Percentiles rank a stretch among this genome's conserved stretches.
These are phyloP conservation scores for Entonaema liquescens DNA, from an alignment of 495 filamentous ascomycete species.

Conservation along the genomic window DNA sequence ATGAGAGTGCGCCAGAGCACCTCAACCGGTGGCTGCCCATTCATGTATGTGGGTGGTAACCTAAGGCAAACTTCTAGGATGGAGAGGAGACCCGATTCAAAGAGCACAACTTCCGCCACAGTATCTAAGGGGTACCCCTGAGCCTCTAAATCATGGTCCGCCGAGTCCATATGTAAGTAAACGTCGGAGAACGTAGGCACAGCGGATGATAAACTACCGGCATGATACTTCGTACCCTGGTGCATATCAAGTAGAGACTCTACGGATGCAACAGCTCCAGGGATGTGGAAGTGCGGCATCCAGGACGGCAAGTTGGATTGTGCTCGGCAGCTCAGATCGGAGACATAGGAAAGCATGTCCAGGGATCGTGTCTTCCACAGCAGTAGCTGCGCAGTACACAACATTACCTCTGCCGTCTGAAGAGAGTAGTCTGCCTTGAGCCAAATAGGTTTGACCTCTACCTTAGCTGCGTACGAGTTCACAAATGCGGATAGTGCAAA, in stretches of 20 bases:
- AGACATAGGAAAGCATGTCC: conserved; percentile 27
- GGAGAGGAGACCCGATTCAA: conserved; percentile 17
- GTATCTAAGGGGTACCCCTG: conserved; percentile 17
- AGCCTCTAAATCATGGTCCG: conserved; percentile 3
- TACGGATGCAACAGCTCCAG: conserved; percentile 25
- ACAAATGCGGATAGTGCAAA: conserved; percentile 33
- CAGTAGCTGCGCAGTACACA: conserved; percentile 21
- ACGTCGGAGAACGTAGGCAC: conserved; percentile 13
- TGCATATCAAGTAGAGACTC: conserved; percentile 26
- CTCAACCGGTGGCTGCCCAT: conserved; percentile 24
- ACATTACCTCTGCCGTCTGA: conserved; percentile 17
- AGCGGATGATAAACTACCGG: conserved; percentile 10
- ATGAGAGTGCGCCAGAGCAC: conserved; percentile 35
- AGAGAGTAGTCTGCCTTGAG: conserved; percentile 34
- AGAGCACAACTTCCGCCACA: conserved; percentile 19
- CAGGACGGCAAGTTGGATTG: conserved; percentile 29
- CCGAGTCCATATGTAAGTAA: conserved; percentile 16
- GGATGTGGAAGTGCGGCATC: conserved; percentile 33
- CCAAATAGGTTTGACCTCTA: conserved; percentile 14
- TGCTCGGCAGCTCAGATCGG: conserved; percentile 12
- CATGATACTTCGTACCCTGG: conserved; percentile 25
- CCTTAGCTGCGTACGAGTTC: conserved; percentile 10
- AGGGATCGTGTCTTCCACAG: conserved; percentile 28
- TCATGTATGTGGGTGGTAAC: conserved; percentile 12
- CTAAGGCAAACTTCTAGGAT: conserved; percentile 13